Conservation (phyloP, 192 early-diverging fungal genomes). For the Neocallimastix lanati region DNA sequence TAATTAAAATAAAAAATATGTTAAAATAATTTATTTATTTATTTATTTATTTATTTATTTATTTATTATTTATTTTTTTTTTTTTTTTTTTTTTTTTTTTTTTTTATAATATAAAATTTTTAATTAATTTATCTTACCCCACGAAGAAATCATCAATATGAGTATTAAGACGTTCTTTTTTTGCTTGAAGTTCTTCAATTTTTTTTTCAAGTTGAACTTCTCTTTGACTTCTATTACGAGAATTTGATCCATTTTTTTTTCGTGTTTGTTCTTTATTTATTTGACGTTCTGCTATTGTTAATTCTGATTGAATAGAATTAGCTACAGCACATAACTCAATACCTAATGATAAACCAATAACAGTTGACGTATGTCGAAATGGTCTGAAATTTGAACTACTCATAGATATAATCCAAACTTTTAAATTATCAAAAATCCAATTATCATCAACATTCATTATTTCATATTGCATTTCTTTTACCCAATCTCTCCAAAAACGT, state of each 20-base stretch:
- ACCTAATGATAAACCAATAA: conserved; percentile 44
- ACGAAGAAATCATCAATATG: conserved; percentile 59
- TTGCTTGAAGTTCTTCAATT: conserved; percentile 20
- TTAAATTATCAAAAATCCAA: conserved; percentile 12
- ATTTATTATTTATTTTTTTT: too few species aligned
- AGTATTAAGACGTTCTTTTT: conserved; percentile 32
- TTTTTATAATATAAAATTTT: too few species aligned
- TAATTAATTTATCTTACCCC: too few species aligned
- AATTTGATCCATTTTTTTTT: conserved; percentile 8
- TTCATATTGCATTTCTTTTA: conserved; percentile 6
- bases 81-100: too few species aligned
- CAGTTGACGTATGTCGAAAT: conserved; percentile 76
- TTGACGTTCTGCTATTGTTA: conserved; percentile 49
- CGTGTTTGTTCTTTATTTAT: conserved; percentile 16
- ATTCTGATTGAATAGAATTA: conserved; percentile 32
- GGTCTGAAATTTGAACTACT: conserved; percentile 60
- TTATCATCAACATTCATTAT: conserved; percentile 29
- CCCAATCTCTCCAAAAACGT: conserved; percentile 38
- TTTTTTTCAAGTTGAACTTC: conserved; percentile 15
- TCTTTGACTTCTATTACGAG: not conserved
- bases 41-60: too few species aligned
- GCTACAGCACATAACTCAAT: conserved; percentile 48
- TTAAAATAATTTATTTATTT: too few species aligned
- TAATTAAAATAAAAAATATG: not conserved
- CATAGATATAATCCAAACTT: conserved; percentile 18